Base-by-base conservation (phyloP, 805 yeast genomes). In the Pichia gijzeniarum region DNA sequence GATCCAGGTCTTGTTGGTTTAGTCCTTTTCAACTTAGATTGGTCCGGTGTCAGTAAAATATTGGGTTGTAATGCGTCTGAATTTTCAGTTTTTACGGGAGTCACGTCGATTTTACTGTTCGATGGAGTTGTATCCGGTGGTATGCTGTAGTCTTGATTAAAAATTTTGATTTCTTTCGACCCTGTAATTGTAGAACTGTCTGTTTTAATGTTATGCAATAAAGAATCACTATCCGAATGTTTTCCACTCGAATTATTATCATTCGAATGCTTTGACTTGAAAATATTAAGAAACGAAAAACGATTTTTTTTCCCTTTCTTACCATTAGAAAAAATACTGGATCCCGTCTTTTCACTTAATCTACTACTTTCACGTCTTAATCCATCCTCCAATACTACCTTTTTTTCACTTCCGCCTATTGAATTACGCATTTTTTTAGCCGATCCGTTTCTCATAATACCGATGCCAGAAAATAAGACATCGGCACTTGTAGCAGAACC, bases 1-100 rank as follows among this genome's bases (percentile, higher is more conserved):
- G 84, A 78, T 0, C 69, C 66, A 4, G 82, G 81, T 41, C 82
- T 61, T 25, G 65, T 50, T 46, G 49, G 59, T 56, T 48, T 45
- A 25, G 52, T 44, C 40, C 55, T 49, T 38, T 44, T 48, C 28
- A 64, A 16, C 13, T 22, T 32, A 3, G 36, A 36, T 8, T 35
- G 37, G 22, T 43, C 44, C 2, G 47, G 49, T 18, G 49, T 47
- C 21, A 40, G 18, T 9, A 33, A 28, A 13, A 35, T 10, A 16
- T 40, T 14, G 2, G 34, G 43, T 13, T 44, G 42, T 10, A 38
- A 18, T 17, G 35, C 33, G 27, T n/a, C 32, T 8, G 43, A 20
- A 30, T 19, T 25, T 8, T 34, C 27, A 9, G 33, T 16, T 3
- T 30, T 25, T 6, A 32, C 25, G 3, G 47, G 38, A n/a, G 18